Evolutionary conservation across 1,284 basidiomycete species (phyloP).

Genomic region (Naganishia sp.): DNA sequence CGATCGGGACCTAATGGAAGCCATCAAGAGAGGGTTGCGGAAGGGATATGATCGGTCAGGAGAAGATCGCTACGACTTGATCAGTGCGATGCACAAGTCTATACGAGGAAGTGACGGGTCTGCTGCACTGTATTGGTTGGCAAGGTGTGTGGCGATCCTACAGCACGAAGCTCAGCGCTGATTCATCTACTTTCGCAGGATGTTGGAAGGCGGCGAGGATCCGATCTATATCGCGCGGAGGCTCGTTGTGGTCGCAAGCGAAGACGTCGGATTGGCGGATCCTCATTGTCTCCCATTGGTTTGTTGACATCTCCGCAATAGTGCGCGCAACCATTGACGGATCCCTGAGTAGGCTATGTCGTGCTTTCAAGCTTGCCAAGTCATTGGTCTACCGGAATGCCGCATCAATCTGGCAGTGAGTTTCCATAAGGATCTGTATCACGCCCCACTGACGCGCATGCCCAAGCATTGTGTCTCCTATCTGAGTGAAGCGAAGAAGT

Average conservation of each 20-base stretch:
- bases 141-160: conserved; percentile 51
- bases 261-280: conserved; percentile 81
- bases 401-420: conserved; percentile 51
- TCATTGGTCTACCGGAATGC: conserved; percentile 78
- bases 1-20: conserved; percentile 52
- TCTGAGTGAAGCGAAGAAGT: conserved; percentile 79
- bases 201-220: conserved; percentile 84
- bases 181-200: conserved; percentile 52
- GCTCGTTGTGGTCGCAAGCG: conserved; percentile 79
- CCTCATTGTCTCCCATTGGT: conserved; percentile 70
- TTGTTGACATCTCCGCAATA: conserved; percentile 37
- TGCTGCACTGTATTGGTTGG: conserved; percentile 87
- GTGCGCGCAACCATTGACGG: conserved; percentile 1
- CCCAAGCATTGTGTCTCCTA: conserved; percentile 71
- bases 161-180: background rate
- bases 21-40: conserved; percentile 50
- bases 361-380: conserved; percentile 72
- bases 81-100: conserved; percentile 82
- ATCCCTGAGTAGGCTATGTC: conserved; percentile 64
- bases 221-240: conserved; percentile 79
- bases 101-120: conserved; percentile 75
- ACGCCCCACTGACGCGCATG: conserved; percentile 65
- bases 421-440: background rate
- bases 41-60: conserved; percentile 70
- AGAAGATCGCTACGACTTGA: conserved; percentile 80